Base-by-base conservation (phyloP, 2,329 filamentous ascomycete species). In the Clathrospora elynae region DNA sequence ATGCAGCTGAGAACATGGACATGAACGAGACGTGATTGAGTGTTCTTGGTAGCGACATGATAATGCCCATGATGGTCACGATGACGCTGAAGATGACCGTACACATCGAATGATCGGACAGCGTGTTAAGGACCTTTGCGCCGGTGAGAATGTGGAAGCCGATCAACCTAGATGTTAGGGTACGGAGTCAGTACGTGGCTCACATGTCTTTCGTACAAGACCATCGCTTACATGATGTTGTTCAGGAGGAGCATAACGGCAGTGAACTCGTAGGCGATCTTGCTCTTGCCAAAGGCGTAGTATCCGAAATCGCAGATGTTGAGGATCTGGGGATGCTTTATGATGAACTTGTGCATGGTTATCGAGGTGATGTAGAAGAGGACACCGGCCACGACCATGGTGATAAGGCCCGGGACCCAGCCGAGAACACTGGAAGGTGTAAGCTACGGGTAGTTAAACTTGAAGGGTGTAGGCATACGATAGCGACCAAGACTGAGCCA, bases 401-500 rank as follows among this genome's bases (percentile, higher is more conserved):
- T 96, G 49, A 96, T 91, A 36, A 96, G 71, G 17, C 87, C 90
- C 0, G 90, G 90, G 1, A 95, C 88, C 14, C 96, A 79, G 7
- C 90, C 90, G 5, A 96, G 80, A 18, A 91, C 75, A 31, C 66
- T 70, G 29, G 13, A 39, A 8, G 19, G 42, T 37, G 14, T 47
- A 13, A 46, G 38, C 14, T 25, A 23, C 17, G 2, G 3, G 10
- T 18, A 14, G 10, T 10, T 7, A 6, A 16, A 7, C 3, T 13
- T 11, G 14, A 12, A 19, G 20, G 22, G 8, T 6, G 8, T 3
- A 12, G 28, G 66, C 69, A 57, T 55, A 73, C 71, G 88, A 88
- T 69, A 96, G 96, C 0, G 90, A 95, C 79, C 87, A 95, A 0
- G 90, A 90, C 58, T 96, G 96, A 35, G 88, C 93, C 90, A 96